A percentile compares a stretch with the other conserved stretches of the same genome.
Evolutionary conservation across 2,329 filamentous ascomycete species (phyloP).

Genomic region (Aspergillus felis): DNA sequence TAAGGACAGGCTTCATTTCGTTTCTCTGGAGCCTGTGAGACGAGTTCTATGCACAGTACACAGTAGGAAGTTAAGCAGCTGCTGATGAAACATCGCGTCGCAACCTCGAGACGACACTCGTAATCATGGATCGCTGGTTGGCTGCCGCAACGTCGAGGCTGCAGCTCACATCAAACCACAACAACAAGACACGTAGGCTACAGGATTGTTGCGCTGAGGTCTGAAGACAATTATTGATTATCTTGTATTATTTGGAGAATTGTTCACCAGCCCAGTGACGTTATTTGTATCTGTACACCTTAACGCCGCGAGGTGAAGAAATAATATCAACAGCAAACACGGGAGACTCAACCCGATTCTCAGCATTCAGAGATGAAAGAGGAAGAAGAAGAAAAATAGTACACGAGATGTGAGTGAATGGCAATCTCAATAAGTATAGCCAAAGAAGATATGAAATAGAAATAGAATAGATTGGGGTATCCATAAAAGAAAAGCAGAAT

Average conservation of each 20-base stretch:
- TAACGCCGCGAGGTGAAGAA: not conserved
- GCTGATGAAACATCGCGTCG: not conserved
- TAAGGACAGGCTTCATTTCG: not conserved
- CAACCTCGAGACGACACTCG: not conserved
- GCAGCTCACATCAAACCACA: too few species aligned
- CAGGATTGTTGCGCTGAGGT: too few species aligned
- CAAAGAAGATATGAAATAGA: conserved; percentile 8
- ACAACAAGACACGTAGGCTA: too few species aligned
- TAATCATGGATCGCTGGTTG: not conserved
- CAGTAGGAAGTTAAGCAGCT: not conserved
- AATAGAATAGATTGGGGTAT: conserved; percentile 6
- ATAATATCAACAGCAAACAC: not conserved
- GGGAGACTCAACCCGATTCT: not conserved
- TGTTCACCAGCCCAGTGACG: not conserved
- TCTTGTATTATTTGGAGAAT: not conserved
- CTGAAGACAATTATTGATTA: not conserved
- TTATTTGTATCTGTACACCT: not conserved
- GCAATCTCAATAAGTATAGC: not conserved
- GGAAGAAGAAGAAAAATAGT: conserved; percentile 1
- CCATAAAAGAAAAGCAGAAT: conserved; percentile 5
- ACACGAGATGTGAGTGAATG: not conserved
- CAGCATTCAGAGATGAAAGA: not conserved
- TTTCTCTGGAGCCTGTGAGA: not conserved
- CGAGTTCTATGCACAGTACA: not conserved
- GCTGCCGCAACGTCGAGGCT: not conserved